Base-by-base conservation (phyloP, 768 basidiomycete species). In the Calocera viscosa region DNA sequence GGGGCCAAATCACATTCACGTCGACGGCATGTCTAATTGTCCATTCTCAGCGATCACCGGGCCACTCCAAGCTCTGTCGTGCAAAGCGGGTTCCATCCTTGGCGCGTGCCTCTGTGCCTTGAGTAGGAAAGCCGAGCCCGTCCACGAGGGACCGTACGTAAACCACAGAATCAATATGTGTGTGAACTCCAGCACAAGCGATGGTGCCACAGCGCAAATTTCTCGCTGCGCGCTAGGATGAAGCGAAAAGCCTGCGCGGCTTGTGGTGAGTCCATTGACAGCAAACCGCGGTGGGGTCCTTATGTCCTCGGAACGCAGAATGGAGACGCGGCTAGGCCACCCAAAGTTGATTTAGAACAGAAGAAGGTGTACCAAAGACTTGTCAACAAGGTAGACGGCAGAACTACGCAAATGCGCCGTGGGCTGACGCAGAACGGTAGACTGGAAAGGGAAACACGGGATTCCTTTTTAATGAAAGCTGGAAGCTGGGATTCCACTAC, bases 91-190 rank as follows among this genome's bases (percentile, higher is more conserved):
- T 32, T 28, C 53, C 19, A 7, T 32, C 30, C 53, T 26, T 60
- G 53, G 53, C 53, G 22, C 53, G 53, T 60, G 53, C 53, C 53
- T 60, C 53, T 7, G 53, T 60, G 53, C 53, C 53, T 60, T 28
- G 53, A 60, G 5, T 11, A 60, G 53, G 53, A 60, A 60, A 28
- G 43, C 53, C 14, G 53, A 60, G 14, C 11, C 53, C 35, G 35
- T 38, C 7, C 53, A 60, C 30, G 53, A 16, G 53, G 53, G 53
- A 22, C 26, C 26, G 53, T 60, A 60, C 53, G 53, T 60, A 60
- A 60, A 5, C 14, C 30, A 26, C 53, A 2, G 10, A 2, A 5
- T 60, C 53, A 2, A 24, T 24, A 24, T 24, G 24, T 47, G 43
- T n/a, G 43, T 19, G 43, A 7, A 19, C 43, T 8, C 24, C 5